These are phyloP conservation scores for Serendipita vermifera DNA, from an alignment of 768 basidiomycete genomes.

Conservation along the genomic window DNA sequence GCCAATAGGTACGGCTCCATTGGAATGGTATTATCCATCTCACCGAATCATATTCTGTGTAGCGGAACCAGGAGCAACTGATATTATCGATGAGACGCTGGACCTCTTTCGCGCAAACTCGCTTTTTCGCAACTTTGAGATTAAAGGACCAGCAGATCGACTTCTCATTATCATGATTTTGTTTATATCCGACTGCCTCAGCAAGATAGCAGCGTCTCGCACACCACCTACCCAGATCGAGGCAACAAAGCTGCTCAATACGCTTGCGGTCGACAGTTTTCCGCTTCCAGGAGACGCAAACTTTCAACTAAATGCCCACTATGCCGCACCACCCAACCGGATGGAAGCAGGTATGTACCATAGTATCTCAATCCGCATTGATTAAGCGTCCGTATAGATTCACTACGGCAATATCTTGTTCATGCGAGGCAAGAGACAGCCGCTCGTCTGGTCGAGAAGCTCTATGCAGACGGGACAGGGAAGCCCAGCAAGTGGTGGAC, in stretches of 20 bases:
- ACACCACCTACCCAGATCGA: conserved; percentile 64
- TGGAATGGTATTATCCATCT: conserved; percentile 9
- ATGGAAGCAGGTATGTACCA: conserved; percentile 59
- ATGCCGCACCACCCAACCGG: conserved; percentile 62
- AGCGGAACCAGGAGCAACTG: conserved; percentile 70
- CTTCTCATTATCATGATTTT: conserved; percentile 94
- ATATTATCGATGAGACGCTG: conserved; percentile 91
- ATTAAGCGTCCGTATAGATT: conserved; percentile 38
- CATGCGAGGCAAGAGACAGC: conserved; percentile 92
- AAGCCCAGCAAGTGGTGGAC: conserved; percentile 99
- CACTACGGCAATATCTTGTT: conserved; percentile 77
- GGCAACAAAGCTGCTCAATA: conserved; percentile 77
- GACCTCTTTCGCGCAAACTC: conserved; percentile 98
- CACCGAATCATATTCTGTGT: conserved; percentile 14
- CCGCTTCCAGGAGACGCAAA: conserved; percentile 91
- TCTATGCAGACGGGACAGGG: conserved; percentile 86
- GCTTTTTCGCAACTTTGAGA: conserved; percentile 98
- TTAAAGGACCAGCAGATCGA: conserved; percentile 94
- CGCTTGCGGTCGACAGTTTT: conserved; percentile 86
- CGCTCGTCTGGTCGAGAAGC: conserved; percentile 65
- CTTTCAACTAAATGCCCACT: conserved; percentile 87
- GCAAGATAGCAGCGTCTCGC: conserved; percentile 67
- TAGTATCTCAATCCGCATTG: not conserved
- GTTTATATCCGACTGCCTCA: conserved; percentile 93
- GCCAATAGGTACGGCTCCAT: conserved; percentile 43